phyloP scores from a whole-genome alignment of 305 asterid species.

The Solanum chacoense region DNA sequence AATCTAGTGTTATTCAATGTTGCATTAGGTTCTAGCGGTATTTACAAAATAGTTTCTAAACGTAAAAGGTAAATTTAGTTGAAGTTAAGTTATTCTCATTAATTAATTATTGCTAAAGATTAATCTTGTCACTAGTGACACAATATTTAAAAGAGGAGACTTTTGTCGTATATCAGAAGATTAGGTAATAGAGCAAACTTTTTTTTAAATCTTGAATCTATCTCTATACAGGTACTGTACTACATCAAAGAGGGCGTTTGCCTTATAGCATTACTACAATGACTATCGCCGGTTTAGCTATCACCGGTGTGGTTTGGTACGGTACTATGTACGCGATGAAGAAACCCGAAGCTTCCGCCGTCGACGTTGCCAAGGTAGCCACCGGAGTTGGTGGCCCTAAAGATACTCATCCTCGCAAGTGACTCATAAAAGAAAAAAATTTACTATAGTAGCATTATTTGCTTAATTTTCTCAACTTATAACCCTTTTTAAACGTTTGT shows the following conservation, averaged over 20 bases:
- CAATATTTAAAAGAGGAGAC: no score
- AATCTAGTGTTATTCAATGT: no score
- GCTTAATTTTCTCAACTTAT: background rate
- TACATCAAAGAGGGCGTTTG: background rate
- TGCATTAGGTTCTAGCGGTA: no score
- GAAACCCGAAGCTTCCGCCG: conserved; percentile 19
- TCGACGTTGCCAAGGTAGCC: background rate
- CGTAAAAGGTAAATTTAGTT: no score
- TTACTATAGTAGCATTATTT: background rate
- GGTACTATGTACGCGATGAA: conserved; percentile 16
- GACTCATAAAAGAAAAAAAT: background rate
- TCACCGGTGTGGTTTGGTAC: conserved; percentile 14
- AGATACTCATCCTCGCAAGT: conserved; percentile 1
- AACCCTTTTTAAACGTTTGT: background rate
- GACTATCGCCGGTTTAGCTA: conserved; percentile 8
- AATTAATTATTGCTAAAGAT: no score
- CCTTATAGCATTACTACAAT: conserved; percentile 15
- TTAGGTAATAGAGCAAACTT: no score
- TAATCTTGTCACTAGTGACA: no score
- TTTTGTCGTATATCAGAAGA: no score
- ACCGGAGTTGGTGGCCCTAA: background rate
- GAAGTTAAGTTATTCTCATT: no score
- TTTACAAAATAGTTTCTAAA: no score
- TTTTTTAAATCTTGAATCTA: background rate
- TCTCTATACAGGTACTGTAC: background rate